These are phyloP conservation scores for Coleophoma eucalyptorum DNA, from an alignment of 2,329 filamentous ascomycete genomes.

Conservation along the genomic window DNA sequence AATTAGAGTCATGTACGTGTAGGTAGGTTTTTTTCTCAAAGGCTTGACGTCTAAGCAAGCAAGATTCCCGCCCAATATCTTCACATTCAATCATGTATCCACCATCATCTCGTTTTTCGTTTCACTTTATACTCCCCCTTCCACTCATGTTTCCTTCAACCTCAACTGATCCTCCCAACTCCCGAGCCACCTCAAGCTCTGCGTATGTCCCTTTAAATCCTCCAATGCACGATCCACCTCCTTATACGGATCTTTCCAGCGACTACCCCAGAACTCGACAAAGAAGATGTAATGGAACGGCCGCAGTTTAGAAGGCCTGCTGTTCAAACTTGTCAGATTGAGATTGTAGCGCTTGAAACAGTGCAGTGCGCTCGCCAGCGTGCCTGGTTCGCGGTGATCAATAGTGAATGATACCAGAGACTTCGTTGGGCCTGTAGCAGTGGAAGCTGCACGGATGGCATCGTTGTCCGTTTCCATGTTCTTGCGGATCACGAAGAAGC, in stretches of 20 bases:
- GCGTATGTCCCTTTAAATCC: slow-evolving; percentile 53
- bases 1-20: too few relatives aligned
- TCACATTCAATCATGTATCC: too few relatives aligned
- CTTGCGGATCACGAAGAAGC: slow-evolving; percentile 64
- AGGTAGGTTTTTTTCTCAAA: too few relatives aligned
- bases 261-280: slow-evolving; percentile 76
- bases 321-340: slow-evolving; percentile 89
- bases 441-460: slow-evolving; percentile 7
- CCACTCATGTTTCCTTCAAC: not conserved
- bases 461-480: slow-evolving; percentile 11
- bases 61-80: too few relatives aligned
- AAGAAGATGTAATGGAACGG: slow-evolving; percentile 95
- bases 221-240: slow-evolving; percentile 58
- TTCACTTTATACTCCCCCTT: not conserved
- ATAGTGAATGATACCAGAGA: slow-evolving; percentile 82
- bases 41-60: too few relatives aligned
- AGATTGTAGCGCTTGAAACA: slow-evolving; percentile 71
- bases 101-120: not conserved
- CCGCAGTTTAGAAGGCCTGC: slow-evolving; percentile 68
- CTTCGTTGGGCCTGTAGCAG: slow-evolving; percentile 43
- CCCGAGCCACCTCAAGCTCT: slow-evolving; percentile 64
- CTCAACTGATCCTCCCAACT: slow-evolving; percentile 50
- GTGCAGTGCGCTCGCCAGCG: slow-evolving; percentile 73
- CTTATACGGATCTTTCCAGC: slow-evolving; percentile 45
- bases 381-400: slow-evolving; percentile 72